Evolutionary conservation across 2,329 filamentous ascomycete genomes (phyloP).

Genomic region (Cladobotryum protrusum): DNA sequence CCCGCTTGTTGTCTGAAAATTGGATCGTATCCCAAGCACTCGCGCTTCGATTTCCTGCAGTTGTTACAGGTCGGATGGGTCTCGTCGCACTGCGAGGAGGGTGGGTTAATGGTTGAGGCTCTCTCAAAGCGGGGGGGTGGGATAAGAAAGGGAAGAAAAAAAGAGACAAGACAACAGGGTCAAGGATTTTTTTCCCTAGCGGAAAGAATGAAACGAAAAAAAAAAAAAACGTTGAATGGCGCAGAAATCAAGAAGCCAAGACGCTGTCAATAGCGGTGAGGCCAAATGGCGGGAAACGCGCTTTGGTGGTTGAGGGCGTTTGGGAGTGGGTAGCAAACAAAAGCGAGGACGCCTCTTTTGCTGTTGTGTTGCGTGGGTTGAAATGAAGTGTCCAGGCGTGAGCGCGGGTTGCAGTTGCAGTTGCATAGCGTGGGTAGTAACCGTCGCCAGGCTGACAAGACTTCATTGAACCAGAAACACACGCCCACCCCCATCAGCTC

Average conservation of each 20-base stretch:
- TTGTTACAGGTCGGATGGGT: constrained; percentile 86
- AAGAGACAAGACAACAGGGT: background rate
- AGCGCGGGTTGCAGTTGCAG: too few species aligned
- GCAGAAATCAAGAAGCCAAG: background rate
- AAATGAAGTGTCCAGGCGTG: too few species aligned
- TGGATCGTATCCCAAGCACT: constrained; percentile 80
- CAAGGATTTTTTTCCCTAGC: background rate
- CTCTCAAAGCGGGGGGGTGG: constrained; percentile 9
- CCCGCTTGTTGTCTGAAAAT: constrained; percentile 72
- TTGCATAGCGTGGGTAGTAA: too few species aligned
- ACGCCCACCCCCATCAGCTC: too few species aligned
- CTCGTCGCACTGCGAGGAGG: constrained; percentile 76
- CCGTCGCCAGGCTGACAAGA: too few species aligned
- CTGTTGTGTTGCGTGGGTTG: too few species aligned
- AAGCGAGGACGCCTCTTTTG: too few species aligned
- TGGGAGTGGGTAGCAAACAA: background rate
- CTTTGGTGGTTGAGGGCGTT: background rate
- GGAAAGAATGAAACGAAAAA: background rate
- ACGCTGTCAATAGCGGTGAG: constrained; percentile 7
- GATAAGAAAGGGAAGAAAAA: background rate
- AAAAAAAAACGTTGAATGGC: background rate
- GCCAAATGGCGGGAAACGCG: constrained; percentile 1
- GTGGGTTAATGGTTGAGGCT: constrained; percentile 20
- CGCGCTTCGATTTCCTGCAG: constrained; percentile 82
- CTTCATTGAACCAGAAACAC: too few species aligned